Evolutionary conservation across 768 basidiomycete species (phyloP), one percentile per base, ranked within the genome.

Genomic region (Boletus speciosus): DNA sequence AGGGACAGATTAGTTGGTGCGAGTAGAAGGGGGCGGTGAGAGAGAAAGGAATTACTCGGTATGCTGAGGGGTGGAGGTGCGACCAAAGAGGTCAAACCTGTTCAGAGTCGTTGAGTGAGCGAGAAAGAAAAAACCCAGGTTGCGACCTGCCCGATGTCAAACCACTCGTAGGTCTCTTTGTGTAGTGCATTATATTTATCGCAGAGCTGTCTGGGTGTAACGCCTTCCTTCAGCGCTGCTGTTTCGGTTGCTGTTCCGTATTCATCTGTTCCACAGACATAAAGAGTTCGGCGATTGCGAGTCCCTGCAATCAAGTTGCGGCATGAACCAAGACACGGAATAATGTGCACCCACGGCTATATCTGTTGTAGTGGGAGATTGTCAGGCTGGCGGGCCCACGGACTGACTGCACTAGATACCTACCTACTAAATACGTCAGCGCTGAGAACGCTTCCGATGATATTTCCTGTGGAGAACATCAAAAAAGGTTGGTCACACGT

Each of bases 161-260:
- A 99, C 97, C 97, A 98, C 64, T 92, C 80, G 73, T 98, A 99
- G 6, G 94, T 93, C 60, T 93, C 91, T 58, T 84, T 85, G 60
- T 98, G 97, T 15, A 98, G 76, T 16, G 79, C 77, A 64, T 95
- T 75, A 69, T 98, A 98, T 73, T 95, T 94, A 72, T 94, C 90
- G 69, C 93, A 97, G 2, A 98, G 77, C 61, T 85, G 82, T 56
- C 76, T 76, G 0, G 93, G 89, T 11, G 89, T 84, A 37, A 94
- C 70, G 0, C 85, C 83, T 67, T 96, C 93, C 66, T 93, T 93
- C 55, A 93, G 70, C 4, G 97, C 96, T 70, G 97, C 95, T 3
- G 95, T 98, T 76, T 99, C 97, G 1, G 97, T 97, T 1, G 97
- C 96, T 7, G 97, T 99, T n/a, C 97, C 97, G 64, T 99, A 99